Evolutionary conservation across 345 rosid genomes (phyloP).

Genomic region (Brassica juncea): DNA sequence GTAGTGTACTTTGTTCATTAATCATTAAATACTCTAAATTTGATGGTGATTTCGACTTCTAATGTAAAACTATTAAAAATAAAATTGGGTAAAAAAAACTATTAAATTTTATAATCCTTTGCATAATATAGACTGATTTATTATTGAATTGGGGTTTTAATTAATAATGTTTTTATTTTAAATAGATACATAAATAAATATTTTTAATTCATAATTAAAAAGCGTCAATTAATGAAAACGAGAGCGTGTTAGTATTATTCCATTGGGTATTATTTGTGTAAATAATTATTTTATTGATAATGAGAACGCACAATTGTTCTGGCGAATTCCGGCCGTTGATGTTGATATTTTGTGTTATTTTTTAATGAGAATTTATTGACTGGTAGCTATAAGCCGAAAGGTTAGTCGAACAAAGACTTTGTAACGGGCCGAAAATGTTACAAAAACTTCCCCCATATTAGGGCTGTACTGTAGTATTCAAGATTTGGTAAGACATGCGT

Average conservation of each 20-base stretch:
- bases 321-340: background rate
- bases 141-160: background rate
- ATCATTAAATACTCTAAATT: background rate
- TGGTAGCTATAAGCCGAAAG: constrained; percentile 13
- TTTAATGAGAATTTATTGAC: constrained; percentile 17
- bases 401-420: constrained; percentile 11
- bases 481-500: constrained; percentile 7
- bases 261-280: background rate
- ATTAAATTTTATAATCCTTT: background rate
- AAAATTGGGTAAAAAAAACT: background rate
- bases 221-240: background rate
- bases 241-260: background rate
- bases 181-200: too few relatives aligned
- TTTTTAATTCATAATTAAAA: background rate
- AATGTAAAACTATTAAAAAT: background rate
- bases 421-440: constrained; percentile 30
- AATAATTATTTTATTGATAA: background rate
- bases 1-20: background rate
- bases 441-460: background rate
- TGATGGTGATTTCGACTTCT: background rate
- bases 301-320: background rate
- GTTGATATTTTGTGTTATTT: background rate
- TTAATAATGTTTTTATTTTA: too few relatives aligned
- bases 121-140: background rate
- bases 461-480: background rate